Percentiles rank a stretch among this genome's conserved stretches.
Conservation (phyloP, 805 yeast species). For the Saccharomycopsis sp. region DNA sequence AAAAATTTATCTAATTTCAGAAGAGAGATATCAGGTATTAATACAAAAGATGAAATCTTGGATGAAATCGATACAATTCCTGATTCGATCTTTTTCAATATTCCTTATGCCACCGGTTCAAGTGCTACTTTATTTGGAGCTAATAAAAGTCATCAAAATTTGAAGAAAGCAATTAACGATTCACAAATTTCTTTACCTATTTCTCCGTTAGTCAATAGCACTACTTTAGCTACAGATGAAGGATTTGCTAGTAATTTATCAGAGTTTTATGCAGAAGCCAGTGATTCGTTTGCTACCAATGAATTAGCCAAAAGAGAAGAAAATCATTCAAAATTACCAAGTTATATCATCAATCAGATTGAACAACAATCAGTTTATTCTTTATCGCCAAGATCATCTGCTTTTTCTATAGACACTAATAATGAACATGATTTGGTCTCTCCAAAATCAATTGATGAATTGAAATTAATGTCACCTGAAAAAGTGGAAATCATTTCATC, state of each 20-base stretch:
- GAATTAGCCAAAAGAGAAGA: constrained; percentile 17
- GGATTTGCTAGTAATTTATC: constrained; percentile 17
- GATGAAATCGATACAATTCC: constrained; percentile 4
- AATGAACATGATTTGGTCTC: not conserved
- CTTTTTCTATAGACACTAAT: not conserved
- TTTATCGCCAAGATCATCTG: constrained; percentile 2
- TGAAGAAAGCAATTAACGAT: constrained; percentile 8
- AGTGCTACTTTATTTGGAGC: constrained; percentile 2
- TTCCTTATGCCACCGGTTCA: constrained; percentile 18
- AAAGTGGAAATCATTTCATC: constrained; percentile 44
- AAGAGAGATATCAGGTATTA: constrained; percentile 7
- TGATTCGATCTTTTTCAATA: constrained; percentile 17
- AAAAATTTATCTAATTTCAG: constrained; percentile 12
- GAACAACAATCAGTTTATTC: constrained; percentile 14
- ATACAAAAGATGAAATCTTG: constrained; percentile 15
- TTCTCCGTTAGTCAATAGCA: constrained; percentile 15
- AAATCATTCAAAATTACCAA: constrained; percentile 12
- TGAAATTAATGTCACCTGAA: constrained; percentile 48
- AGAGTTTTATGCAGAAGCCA: constrained; percentile 11
- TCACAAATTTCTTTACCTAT: constrained; percentile 15
- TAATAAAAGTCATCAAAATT: not conserved
- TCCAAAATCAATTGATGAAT: constrained; percentile 37
- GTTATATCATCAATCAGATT: constrained; percentile 15
- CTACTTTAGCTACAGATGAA: constrained; percentile 5
- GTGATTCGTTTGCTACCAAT: constrained; percentile 12